Evolutionary conservation across 257 asterid species (phyloP), one percentile per base, ranked within the genome.

Genomic region (Prunella vulgaris): DNA sequence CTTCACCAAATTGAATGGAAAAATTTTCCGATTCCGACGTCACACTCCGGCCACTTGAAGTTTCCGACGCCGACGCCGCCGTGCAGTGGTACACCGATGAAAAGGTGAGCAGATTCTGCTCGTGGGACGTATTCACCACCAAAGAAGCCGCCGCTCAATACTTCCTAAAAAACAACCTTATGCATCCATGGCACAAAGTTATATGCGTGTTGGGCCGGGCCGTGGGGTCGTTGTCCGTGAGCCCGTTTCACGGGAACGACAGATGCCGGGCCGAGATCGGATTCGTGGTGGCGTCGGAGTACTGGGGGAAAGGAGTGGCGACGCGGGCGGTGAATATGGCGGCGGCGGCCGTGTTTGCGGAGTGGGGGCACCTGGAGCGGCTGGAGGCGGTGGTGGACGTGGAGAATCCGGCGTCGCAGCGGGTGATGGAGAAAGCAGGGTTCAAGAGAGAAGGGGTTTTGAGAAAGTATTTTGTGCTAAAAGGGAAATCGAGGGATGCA

Each of bases 251-350:
- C 0, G 95, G 90, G 0, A 59, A 6, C 32, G 75, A 86, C 4
- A 54, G 15, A 0, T 85, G 95, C 72, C 81, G 97, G 67, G 97
- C 87, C 7, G 97, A 90, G 72, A 14, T 92, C 5, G 98, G 97
- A 25, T 88, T 85, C 74, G 79, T 74, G 25, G 69, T 92, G 70
- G 90, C 74, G 35, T 85, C 92, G 15, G 87, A 82, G 48, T 80
- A 83, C 33, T 90, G 97, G 97, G 98, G 97, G 0, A 88, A 81
- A 42, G 96, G 98, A 22, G 79, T 93, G 10, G 91, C 85, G 10
- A 85, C 97, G 0, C 70, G 61, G 80, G 97, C 96, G 18, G 97
- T 86, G 77, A 84, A 67, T 70, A 75, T 83, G 87, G 95, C 84
- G 74, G 92, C 90, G 52, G 32, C 77, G 60, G 35, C 76, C 7